Evolutionary conservation across 1,139 yeast species (phyloP).

Genomic region (Yamadazyma siamensis): DNA sequence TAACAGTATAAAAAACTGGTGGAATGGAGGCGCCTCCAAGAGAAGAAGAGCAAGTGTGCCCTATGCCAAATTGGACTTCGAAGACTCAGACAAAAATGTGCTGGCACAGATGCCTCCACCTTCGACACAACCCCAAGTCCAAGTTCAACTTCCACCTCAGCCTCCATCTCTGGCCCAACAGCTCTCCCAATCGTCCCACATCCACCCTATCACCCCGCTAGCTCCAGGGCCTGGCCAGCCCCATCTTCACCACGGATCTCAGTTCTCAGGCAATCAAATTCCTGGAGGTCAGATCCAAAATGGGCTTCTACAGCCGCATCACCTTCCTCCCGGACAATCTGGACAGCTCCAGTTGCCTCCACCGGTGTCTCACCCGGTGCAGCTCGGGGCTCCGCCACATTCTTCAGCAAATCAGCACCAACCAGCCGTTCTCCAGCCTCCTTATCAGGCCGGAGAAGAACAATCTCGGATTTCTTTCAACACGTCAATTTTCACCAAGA

Average conservation of each 20-base stretch:
- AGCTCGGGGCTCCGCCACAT: no score
- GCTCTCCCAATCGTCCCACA: not conserved
- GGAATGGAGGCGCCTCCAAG: conserved; percentile 91
- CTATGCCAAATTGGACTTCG: not conserved
- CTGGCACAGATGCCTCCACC: not conserved
- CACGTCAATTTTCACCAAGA: conserved; percentile 36
- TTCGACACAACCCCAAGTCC: no score
- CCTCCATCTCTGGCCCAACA: not conserved
- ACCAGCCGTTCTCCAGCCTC: not conserved
- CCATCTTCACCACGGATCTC: not conserved
- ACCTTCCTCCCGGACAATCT: no score
- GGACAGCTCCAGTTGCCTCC: not conserved
- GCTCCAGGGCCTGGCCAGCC: conserved; percentile 1
- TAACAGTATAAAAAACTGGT: conserved; percentile 93
- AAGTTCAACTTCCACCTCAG: no score
- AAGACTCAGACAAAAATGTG: no score
- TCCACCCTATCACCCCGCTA: not conserved
- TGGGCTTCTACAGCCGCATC: not conserved
- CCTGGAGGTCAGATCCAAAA: not conserved
- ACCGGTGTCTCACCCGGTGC: no score
- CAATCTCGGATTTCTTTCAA: conserved; percentile 27
- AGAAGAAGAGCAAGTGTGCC: conserved; percentile 51
- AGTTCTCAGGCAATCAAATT: no score
- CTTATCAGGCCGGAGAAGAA: conserved; percentile 1
- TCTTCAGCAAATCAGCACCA: no score